Percentiles rank a stretch among this genome's conserved stretches.
phyloP scores from a whole-genome alignment of 805 yeast genomes.

The Metschnikowia amazonensis region DNA sequence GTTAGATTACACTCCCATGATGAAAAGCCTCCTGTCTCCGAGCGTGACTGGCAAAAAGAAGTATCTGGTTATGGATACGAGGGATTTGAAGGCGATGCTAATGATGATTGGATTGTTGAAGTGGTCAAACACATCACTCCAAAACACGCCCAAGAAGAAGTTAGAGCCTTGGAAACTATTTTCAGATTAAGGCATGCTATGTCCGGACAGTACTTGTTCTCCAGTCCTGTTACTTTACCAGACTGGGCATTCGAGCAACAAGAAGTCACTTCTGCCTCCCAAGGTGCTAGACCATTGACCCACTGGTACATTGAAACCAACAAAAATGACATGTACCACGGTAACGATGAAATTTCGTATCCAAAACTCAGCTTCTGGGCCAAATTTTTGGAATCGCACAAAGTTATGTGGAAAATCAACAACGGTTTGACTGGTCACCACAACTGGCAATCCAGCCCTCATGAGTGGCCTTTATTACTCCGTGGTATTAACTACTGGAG shows the following conservation, averaged over 20 bases:
- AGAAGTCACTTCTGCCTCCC: conserved; percentile 77
- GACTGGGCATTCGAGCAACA: conserved; percentile 82
- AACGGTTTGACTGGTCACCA: conserved; percentile 66
- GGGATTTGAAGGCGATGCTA: conserved; percentile 77
- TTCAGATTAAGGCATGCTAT: conserved; percentile 76
- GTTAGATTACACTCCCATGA: conserved; percentile 81
- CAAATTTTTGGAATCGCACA: conserved; percentile 63
- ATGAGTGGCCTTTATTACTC: conserved; percentile 66
- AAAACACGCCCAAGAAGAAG: conserved; percentile 48
- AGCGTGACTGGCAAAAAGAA: conserved; percentile 82
- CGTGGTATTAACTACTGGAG: conserved; percentile 86
- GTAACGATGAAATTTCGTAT: conserved; percentile 40
- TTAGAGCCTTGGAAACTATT: conserved; percentile 64
- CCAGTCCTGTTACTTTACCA: conserved; percentile 73
- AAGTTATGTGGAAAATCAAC: conserved; percentile 75
- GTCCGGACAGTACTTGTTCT: conserved; percentile 73
- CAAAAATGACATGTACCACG: conserved; percentile 45
- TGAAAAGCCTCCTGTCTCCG: conserved; percentile 72
- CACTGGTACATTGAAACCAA: conserved; percentile 76
- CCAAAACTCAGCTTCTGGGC: conserved; percentile 49
- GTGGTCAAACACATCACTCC: conserved; percentile 54
- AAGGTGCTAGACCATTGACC: conserved; percentile 57
- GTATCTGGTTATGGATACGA: conserved; percentile 72
- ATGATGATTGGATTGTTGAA: conserved; percentile 78
- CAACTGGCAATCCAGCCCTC: conserved; percentile 66